Base-by-base conservation (phyloP, 1,284 basidiomycete genomes). In the Microbotryomycetes sp. region DNA sequence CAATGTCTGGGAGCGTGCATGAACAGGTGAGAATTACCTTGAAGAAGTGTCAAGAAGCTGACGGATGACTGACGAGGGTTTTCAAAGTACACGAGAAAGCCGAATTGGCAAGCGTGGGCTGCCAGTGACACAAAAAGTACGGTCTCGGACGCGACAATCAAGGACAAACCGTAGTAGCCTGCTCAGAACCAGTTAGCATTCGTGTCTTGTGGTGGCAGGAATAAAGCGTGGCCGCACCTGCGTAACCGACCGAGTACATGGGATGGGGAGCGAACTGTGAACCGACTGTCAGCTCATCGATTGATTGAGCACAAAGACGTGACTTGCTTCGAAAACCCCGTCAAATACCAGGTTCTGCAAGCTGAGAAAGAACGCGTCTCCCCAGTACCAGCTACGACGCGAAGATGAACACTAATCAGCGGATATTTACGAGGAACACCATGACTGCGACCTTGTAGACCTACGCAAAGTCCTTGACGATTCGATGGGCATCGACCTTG, bases 21-120 rank as follows among this genome's bases (percentile, higher is more conserved):
- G 62, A 1, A 66, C 60, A 15, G 68, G 15, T 19, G 4, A 47
- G 4, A 19, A n/a, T 14, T 25, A 16, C 4, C 19, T 0, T 9
- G 32, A 50, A 3, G 16, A 22, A 14, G 45, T 5, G 25, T 25
- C 6, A 64, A 16, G 67, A 56, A 12, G 70, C 70, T 48, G 4
- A 2, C n/a, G n/a, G 32, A 31, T 71, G 50, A 76, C 89, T 77
- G 74, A 90, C 92, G 94, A 63, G 94, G 94, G 73, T 94, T 97
- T 78, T 97, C 94, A 71, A 98, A 98, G 76, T 86, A 87, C n/a
- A 92, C 81, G 59, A 98, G 80, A 81, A 98, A 98, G 4, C 87
- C 89, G 76, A 97, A 97, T 74, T 98, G 94, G 15, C 88, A 87
- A 0, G 91, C 88, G 74, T 98, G 96, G 0, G 89, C 94, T 2